Conservation (phyloP, 352 stramenopile genomes). For the Phytophthora citrophthora region DNA sequence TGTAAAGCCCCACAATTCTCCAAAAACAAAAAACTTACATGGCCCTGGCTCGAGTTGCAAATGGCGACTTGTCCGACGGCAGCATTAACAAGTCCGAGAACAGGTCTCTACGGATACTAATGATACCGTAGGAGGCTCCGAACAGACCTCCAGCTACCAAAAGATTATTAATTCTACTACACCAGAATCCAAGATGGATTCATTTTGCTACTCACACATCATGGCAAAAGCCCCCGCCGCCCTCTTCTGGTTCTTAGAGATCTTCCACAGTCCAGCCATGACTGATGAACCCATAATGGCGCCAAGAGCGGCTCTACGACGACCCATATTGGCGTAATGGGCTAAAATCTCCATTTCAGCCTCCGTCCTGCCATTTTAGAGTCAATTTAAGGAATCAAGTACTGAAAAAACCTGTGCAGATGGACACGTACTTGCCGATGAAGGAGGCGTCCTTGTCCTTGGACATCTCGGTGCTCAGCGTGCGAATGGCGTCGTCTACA, state of each 20-base stretch:
- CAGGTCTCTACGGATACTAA: slow-evolving; percentile 71
- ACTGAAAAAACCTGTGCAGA: not conserved
- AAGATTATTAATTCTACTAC: not conserved
- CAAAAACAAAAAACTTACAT: slow-evolving; percentile 40
- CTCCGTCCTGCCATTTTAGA: slow-evolving; percentile 48
- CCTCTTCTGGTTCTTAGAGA: slow-evolving; percentile 50
- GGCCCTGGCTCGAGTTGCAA: slow-evolving; percentile 53
- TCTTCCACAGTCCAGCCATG: slow-evolving; percentile 48
- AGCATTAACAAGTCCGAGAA: slow-evolving; percentile 76
- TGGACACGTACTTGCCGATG: slow-evolving; percentile 61
- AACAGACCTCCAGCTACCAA: slow-evolving; percentile 55
- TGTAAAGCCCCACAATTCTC: not conserved
- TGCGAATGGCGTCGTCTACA: slow-evolving; percentile 70
- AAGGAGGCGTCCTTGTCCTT: slow-evolving; percentile 51
- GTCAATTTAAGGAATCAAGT: slow-evolving; percentile 1
- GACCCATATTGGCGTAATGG: slow-evolving; percentile 55
- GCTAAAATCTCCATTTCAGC: slow-evolving; percentile 68
- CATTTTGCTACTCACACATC: slow-evolving; percentile 37
- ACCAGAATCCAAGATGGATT: not conserved
- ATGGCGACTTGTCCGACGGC: slow-evolving; percentile 69
- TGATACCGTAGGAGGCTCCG: slow-evolving; percentile 69
- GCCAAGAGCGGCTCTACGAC: slow-evolving; percentile 51
- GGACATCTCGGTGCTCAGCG: slow-evolving; percentile 66
- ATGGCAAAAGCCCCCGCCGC: slow-evolving; percentile 42
- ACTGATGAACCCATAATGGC: slow-evolving; percentile 39